Base-by-base conservation (phyloP, 2,329 filamentous ascomycete species). In the Neopestalotiopsis sp. region DNA sequence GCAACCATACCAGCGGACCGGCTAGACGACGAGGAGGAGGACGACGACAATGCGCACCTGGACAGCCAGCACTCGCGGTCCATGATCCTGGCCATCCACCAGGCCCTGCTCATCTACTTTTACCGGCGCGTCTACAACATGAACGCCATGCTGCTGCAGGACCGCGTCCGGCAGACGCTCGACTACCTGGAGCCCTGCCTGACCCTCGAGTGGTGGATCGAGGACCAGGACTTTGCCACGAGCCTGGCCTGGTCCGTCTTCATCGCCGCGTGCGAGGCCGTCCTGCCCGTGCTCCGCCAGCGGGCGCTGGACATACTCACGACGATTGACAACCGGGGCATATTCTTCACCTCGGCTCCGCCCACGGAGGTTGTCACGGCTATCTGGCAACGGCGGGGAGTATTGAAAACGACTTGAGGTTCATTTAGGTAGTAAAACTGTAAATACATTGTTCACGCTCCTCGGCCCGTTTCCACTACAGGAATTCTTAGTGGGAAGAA, bases 71-170 rank as follows among this genome's bases (percentile, higher is more conserved):
- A 75, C n/a, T 70, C 76, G 17, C 72, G 76, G 9, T 75, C 72
- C 49, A 75, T 82, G 75, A 73, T 80, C 0, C 71, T 77, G 0
- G 82, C 82, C 7, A 81, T 85, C 67, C 80, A 83, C 9, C 78
- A 82, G 42, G 82, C 82, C 0, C 70, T 84, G 12, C 74, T 80
- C 4, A 83, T 85, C 3, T 84, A 83, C 71, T 85, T 85, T 62
- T 84, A 85, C 69, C 77, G 83, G 1, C 75, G 82, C 4, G 80
- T 85, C 1, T 78, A 81, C 70, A 74, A 81, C 38, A 70, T 82
- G 38, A 81, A 81, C 40, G 76, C 81, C 10, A 79, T 80, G 61
- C 77, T 83, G 3, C 67, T 84, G 0, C 82, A 84, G 62, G 74
- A 78, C 20, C 71, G 75, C 3, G 82, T 84, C 0, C 70, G 72